Base-by-base conservation (phyloP, 139 green algal genomes). In the Asterochloris erici region DNA sequence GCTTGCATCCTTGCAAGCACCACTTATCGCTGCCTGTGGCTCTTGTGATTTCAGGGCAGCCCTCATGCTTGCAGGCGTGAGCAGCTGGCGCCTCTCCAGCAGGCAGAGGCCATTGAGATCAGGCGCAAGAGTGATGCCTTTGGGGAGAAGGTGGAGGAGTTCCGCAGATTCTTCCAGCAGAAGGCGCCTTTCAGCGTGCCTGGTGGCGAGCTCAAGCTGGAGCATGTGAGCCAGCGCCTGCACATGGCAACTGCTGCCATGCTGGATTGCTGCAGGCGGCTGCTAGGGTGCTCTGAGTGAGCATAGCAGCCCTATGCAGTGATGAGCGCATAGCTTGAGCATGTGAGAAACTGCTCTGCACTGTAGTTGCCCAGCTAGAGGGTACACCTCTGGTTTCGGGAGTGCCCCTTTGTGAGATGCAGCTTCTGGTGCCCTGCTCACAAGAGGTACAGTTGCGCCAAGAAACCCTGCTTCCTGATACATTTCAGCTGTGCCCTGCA, bases 61-160 rank as follows among this genome's bases (percentile, higher is more conserved):
- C 19, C 21, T 71, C 1, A 4, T 71, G 14, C 16, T 0, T 70
- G 76, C 76, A 87, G 91, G 63, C 85, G 90, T 63, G 93, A 96
- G 88, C 85, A 91, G 86, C 85, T 97, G 74, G 85, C 91, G 0
- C 78, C 87, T 1, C 82, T 95, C 82, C 93, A 96, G 86, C 92
- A 96, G 90, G 88, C 85, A 76, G 88, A 95, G 90, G 93, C 92
- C 10, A 87, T 93, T 63, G 91, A 95, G 68, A 94, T 98, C 84
- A 90, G 95, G 66, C 89, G 90, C 77, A 91, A 93, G 82, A 90
- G 81, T 68, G 94, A 98, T 63, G 91, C 86, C 0, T 98, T 98
- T 86, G 81, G 80, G 19, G 88, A 94, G 82, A 90, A 90, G 74
- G 87, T 95, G 60, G 92, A 97, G 38, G 86, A 86, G 26, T 98